Evolutionary conservation across 2,329 filamentous ascomycete species (phyloP).

Genomic region (Sporothrix brunneoviolacea): DNA sequence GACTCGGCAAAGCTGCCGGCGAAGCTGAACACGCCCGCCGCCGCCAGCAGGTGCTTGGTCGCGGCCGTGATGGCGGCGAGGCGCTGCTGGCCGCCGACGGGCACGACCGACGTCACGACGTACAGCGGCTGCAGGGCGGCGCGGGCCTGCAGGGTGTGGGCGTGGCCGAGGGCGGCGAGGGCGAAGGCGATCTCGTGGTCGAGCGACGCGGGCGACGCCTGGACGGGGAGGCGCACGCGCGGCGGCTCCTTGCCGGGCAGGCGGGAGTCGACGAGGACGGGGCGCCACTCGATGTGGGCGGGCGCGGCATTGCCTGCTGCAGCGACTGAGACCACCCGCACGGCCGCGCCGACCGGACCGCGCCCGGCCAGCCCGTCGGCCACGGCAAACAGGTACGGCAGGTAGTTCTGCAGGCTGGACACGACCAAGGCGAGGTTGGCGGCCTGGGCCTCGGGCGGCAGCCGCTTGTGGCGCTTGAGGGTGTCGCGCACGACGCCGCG

Average conservation of each 20-base stretch:
- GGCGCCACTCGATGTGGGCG: constrained; percentile 65
- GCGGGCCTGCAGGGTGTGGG: constrained; percentile 66
- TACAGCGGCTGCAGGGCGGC: constrained; percentile 68
- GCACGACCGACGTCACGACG: constrained; percentile 53
- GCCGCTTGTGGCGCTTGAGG: constrained; percentile 82
- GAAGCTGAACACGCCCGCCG: constrained; percentile 71
- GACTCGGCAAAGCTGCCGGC: constrained; percentile 30
- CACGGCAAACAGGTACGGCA: constrained; percentile 76
- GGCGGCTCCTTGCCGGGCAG: constrained; percentile 51
- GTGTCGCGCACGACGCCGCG: constrained; percentile 76
- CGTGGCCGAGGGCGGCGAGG: constrained; percentile 68
- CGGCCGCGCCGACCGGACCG: too few relatives aligned
- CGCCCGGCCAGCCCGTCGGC: constrained; percentile 60
- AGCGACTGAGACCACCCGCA: too few relatives aligned
- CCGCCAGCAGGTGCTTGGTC: constrained; percentile 70
- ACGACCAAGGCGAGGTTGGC: constrained; percentile 65
- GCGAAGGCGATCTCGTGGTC: constrained; percentile 80
- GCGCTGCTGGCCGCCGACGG: constrained; percentile 58
- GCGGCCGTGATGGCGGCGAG: constrained; percentile 64
- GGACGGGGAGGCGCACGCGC: constrained; percentile 55
- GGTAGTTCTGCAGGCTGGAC: constrained; percentile 64
- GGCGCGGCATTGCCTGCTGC: constrained; percentile 43
- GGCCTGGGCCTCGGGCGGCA: constrained; percentile 64
- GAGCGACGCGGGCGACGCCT: constrained; percentile 41
- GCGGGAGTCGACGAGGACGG: constrained; percentile 62